Percentiles rank a stretch among this genome's conserved stretches.
phyloP scores from a whole-genome alignment of 306 rosid species.

The Clitoria ternatea region DNA sequence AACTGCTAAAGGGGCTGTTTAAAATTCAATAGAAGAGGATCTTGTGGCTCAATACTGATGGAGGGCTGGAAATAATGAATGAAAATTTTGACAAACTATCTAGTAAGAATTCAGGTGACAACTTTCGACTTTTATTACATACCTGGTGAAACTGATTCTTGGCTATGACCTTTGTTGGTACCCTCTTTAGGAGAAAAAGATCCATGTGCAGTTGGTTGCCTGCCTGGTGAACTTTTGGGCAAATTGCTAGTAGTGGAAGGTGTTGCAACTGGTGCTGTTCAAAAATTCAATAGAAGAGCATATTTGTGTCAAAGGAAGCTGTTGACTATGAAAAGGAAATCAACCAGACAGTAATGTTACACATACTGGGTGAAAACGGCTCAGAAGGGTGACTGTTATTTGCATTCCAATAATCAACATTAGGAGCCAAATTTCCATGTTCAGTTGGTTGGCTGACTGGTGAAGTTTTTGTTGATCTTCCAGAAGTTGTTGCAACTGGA shows the following conservation, averaged over 20 bases:
- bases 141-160: conserved; percentile 32
- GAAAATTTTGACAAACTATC: not conserved
- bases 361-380: conserved; percentile 42
- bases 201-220: conserved; percentile 34
- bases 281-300: conserved; percentile 3
- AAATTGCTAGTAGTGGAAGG: conserved; percentile 33
- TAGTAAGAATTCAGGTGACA: conserved; percentile 3
- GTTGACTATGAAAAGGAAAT: conserved; percentile 4
- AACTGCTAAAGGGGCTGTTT: conserved; percentile 38
- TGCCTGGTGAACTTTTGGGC: conserved; percentile 42
- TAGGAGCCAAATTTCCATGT: conserved; percentile 46
- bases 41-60: not conserved
- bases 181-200: conserved; percentile 41
- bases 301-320: not conserved
- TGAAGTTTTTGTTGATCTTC: conserved; percentile 32
- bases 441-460: conserved; percentile 38
- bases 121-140: not conserved
- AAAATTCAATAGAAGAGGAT: conserved; percentile 6
- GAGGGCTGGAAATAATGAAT: not conserved
- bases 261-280: conserved; percentile 38
- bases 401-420: conserved; percentile 24
- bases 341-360: not conserved
- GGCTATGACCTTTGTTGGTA: not conserved
- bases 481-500: conserved; percentile 40
- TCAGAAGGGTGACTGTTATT: conserved; percentile 35